Conservation (phyloP, 2,329 filamentous ascomycete species). For the Metarhizium sp. region DNA sequence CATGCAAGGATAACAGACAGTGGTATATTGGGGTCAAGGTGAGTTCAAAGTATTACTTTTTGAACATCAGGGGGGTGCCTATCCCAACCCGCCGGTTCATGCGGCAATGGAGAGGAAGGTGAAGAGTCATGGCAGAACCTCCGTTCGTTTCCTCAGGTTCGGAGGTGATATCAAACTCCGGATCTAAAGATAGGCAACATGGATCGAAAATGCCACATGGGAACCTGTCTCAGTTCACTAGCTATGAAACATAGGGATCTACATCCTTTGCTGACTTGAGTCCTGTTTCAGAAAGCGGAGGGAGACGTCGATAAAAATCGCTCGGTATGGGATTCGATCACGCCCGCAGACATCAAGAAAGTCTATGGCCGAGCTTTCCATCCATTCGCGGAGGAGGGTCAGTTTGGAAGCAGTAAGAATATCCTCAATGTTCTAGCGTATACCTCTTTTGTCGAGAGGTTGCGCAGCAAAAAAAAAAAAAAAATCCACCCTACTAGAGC, state of each 20-base stretch:
- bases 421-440: not conserved
- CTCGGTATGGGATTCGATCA: slow-evolving; percentile 10
- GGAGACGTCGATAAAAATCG: slow-evolving; percentile 7
- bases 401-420: slow-evolving; percentile 7
- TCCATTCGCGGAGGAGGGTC: slow-evolving; percentile 10
- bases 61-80: not conserved
- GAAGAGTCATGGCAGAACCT: no score
- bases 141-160: no score
- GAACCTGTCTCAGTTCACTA: no score
- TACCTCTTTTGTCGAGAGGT: no score
- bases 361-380: slow-evolving; percentile 11
- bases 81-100: no score
- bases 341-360: slow-evolving; percentile 8
- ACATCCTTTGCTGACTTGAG: no score
- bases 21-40: slow-evolving; percentile 14
- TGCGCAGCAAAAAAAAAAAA: not conserved
- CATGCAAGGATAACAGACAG: slow-evolving; percentile 11
- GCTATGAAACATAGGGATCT: no score
- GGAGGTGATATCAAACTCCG: no score
- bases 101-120: no score
- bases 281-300: not conserved
- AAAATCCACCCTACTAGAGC: not conserved
- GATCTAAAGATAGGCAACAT: no score
- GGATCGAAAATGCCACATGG: no score
- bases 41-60: not conserved